Conservation (phyloP, 208 protist species). For the Borovskyia barvae region DNA sequence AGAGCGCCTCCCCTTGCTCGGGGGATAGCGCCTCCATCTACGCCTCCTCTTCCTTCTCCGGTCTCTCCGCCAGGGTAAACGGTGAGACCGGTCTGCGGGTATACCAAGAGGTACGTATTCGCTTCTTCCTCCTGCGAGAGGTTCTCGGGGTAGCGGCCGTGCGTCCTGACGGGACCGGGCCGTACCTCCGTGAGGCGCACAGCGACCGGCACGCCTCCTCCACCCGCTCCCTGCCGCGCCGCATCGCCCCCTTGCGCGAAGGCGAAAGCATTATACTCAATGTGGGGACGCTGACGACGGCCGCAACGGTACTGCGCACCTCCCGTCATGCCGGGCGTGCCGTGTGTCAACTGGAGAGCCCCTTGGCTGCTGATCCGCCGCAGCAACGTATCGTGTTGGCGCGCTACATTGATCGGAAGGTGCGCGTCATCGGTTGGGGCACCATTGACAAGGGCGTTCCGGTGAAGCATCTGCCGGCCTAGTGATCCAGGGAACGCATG, state of each 20-base stretch:
- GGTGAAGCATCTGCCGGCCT: conserved; percentile 28
- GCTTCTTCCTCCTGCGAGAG: conserved; percentile 96
- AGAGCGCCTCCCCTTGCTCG: no score
- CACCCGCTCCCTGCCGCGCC: conserved; percentile 8
- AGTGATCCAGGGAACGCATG: neutral
- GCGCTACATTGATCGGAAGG: conserved; percentile 96
- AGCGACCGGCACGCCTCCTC: conserved; percentile 8
- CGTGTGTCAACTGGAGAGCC: conserved; percentile 94
- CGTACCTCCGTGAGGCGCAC: conserved; percentile 12
- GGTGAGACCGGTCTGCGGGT: conserved; percentile 63
- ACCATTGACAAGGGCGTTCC: conserved; percentile 67
- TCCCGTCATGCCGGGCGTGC: conserved; percentile 93
- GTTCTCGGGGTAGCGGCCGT: conserved; percentile 87
- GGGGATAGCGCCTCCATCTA: no score
- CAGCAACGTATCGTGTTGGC: conserved; percentile 98
- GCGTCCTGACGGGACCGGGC: conserved; percentile 23
- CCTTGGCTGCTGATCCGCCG: conserved; percentile 93
- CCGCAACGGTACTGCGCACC: conserved; percentile 93
- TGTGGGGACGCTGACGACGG: conserved; percentile 98
- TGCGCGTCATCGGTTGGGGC: conserved; percentile 97
- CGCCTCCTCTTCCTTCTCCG: no score
- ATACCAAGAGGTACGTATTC: conserved; percentile 96
- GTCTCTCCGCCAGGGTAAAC: no score
- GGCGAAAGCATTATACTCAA: conserved; percentile 99
- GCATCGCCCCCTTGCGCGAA: conserved; percentile 91